Evolutionary conservation across 2,329 filamentous ascomycete species (phyloP).

Genomic region (Pseudogymnoascus sp.): DNA sequence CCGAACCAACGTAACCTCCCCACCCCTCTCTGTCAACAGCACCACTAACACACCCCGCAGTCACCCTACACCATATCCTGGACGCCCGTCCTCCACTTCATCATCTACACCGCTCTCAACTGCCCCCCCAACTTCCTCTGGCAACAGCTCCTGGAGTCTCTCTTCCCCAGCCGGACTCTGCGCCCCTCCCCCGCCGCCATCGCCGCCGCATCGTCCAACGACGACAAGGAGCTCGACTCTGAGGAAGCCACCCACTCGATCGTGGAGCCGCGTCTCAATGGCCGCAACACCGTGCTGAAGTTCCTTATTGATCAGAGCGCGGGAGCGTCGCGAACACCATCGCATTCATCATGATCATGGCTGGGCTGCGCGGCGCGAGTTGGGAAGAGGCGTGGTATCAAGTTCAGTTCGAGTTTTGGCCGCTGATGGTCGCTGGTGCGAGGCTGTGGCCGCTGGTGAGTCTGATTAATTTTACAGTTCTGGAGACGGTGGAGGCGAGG

Average conservation of each 20-base stretch:
- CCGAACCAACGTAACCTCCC: conserved; percentile 45
- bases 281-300: conserved; percentile 61
- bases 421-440: conserved; percentile 62
- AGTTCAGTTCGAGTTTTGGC: conserved; percentile 51
- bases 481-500: conserved; percentile 64
- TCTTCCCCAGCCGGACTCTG: conserved; percentile 60
- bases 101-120: conserved; percentile 64
- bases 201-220: conserved; percentile 33
- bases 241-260: conserved; percentile 39
- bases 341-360: conserved; percentile 54
- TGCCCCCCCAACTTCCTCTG: conserved; percentile 81
- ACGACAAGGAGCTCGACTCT: conserved; percentile 36
- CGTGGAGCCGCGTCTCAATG: conserved; percentile 47
- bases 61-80: conserved; percentile 54
- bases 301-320: conserved; percentile 63
- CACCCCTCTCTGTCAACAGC: neutral
- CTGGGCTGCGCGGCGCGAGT: conserved; percentile 32
- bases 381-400: conserved; percentile 39
- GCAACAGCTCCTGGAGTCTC: conserved; percentile 71
- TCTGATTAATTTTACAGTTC: conserved; percentile 59
- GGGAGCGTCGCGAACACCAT: conserved; percentile 60
- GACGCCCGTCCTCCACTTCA: conserved; percentile 67
- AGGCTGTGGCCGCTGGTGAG: conserved; percentile 68
- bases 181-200: conserved; percentile 35
- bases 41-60: neutral